phyloP scores from a whole-genome alignment of 2,329 filamentous ascomycete genomes.

The Cladophialophora chaetospira region DNA sequence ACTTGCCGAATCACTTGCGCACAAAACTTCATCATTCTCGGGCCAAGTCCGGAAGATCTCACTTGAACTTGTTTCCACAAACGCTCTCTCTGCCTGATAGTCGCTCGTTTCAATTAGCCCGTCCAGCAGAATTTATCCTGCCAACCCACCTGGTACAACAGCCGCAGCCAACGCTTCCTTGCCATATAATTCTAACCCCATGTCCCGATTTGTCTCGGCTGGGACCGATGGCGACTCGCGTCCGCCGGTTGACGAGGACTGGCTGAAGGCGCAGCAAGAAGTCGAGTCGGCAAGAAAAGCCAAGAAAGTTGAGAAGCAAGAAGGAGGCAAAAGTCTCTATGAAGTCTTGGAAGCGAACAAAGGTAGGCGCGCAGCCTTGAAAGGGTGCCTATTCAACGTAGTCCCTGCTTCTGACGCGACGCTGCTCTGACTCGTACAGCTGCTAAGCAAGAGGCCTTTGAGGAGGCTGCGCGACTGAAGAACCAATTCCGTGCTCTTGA shows the following conservation, averaged over 20 bases:
- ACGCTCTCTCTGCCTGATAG: slow-evolving; percentile 3
- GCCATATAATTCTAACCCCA: slow-evolving; percentile 26
- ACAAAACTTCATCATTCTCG: neutral
- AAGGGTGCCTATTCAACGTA: neutral
- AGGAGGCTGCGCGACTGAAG: slow-evolving; percentile 52
- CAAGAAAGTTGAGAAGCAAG: slow-evolving; percentile 33
- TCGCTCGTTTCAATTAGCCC: slow-evolving; percentile 9
- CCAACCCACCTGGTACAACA: neutral
- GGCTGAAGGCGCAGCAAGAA: slow-evolving; percentile 44
- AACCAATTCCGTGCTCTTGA: slow-evolving; percentile 56
- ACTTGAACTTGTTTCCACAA: neutral
- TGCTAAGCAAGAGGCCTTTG: slow-evolving; percentile 56
- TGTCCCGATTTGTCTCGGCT: slow-evolving; percentile 51
- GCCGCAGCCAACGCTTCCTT: neutral
- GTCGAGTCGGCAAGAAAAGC: slow-evolving; percentile 33
- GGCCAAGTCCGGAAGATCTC: neutral
- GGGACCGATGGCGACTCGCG: slow-evolving; percentile 47
- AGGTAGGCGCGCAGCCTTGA: slow-evolving; percentile 41
- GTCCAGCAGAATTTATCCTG: slow-evolving; percentile 5
- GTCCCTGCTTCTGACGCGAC: slow-evolving; percentile 42
- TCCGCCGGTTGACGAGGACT: slow-evolving; percentile 46
- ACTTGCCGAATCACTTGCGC: neutral
- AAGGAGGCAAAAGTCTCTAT: slow-evolving; percentile 52
- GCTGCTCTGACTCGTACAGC: slow-evolving; percentile 38
- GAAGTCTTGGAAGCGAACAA: slow-evolving; percentile 54